Evolutionary conservation across 1,284 basidiomycete genomes (phyloP), one percentile per base, ranked within the genome.

Genomic region (Xanthoconium separans): DNA sequence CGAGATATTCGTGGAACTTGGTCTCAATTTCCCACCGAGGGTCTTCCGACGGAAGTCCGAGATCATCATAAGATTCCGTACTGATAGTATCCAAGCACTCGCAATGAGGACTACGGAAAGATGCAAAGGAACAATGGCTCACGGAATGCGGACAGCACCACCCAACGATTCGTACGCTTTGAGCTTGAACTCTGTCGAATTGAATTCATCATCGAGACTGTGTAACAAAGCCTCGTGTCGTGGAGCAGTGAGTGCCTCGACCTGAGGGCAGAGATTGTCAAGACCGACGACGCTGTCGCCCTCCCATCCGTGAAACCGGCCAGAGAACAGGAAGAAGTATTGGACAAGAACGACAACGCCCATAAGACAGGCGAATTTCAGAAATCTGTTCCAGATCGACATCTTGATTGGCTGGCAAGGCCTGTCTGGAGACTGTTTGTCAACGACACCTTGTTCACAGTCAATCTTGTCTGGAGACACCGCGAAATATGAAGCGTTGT

Each of bases 131-230:
- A 20, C 57, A 54, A 57, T 42, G 16, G 36, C 75, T 48, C 54
- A 79, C 76, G 77, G 78, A 34, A 80, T 73, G 24, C 73, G 63
- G 18, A 80, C 66, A 1, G 76, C 76, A 15, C 73, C 76, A 22
- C 74, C 72, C 8, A 80, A 65, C 9, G 68, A 71, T 44, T 76
- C 72, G 51, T 73, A 76, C 3, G 73, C 75, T 51, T 73, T 66
- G 24, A 65, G 59, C 58, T 67, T 73, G 63, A 77, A 79, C n/a
- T 62, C 61, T 1, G 66, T 61, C 0, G 69, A 70, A 15, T 47
- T 51, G 46, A 73, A 77, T 47, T 70, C 50, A 0, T 56, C 48
- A 39, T 78, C 74, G 16, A 80, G 60, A 18, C 58, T 58, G 27
- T 61, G 58, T 34, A 74, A 57, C 13, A 79, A 59, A 2, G 49